These are phyloP conservation scores for Globisporangium camurandrum DNA, from an alignment of 352 stramenopile genomes.

Conservation along the genomic window DNA sequence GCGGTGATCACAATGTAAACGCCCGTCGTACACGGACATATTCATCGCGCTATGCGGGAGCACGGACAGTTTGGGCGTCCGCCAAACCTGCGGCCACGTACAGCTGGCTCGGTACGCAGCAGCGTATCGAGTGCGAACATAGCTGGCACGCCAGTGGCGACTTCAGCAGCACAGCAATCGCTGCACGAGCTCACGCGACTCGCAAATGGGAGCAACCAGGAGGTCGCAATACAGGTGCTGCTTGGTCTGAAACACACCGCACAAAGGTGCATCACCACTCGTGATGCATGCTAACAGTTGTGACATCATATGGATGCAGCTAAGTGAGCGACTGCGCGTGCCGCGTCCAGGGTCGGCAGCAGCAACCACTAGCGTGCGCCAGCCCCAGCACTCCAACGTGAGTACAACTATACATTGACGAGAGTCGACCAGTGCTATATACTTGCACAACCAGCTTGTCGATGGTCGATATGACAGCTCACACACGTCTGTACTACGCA, in stretches of 20 bases:
- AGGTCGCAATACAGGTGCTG: conserved; percentile 3
- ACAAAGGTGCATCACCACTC: neutral
- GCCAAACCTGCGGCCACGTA: conserved; percentile 42
- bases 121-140: neutral
- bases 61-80: conserved; percentile 43
- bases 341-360: conserved; percentile 26
- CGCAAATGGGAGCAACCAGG: conserved; percentile 5
- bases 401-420: neutral
- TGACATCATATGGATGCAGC: conserved; percentile 17
- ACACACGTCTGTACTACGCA: no score
- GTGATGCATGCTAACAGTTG: neutral
- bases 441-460: neutral
- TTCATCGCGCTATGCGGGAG: conserved; percentile 25
- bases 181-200: conserved; percentile 16
- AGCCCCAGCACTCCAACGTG: neutral
- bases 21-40: neutral
- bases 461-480: neutral
- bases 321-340: conserved; percentile 38
- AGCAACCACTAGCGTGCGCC: neutral
- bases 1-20: no score
- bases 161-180: neutral
- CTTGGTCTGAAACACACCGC: neutral
- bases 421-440: neutral
- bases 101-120: conserved; percentile 16
- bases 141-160: neutral